These are phyloP conservation scores for Eucalyptus marginata DNA, from an alignment of 345 rosid species.

Conservation along the genomic window DNA sequence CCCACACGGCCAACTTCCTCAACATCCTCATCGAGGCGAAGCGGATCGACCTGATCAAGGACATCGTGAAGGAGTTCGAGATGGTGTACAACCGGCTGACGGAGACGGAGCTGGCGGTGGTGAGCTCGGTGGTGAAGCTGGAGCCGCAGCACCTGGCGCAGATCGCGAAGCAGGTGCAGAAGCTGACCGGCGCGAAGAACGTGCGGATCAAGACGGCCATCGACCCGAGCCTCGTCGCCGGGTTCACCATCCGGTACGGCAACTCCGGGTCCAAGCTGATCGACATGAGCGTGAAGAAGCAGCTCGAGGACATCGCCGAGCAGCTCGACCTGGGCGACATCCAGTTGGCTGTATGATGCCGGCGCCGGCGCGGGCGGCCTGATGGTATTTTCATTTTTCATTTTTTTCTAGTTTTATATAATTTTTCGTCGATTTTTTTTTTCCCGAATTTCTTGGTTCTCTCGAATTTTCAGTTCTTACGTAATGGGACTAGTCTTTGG, in stretches of 20 bases:
- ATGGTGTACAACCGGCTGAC: conserved; percentile 48
- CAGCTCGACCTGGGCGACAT: conserved; percentile 77
- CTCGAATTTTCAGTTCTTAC: not conserved
- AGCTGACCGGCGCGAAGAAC: conserved; percentile 70
- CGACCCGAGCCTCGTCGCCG: conserved; percentile 80
- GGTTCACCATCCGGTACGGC: conserved; percentile 85
- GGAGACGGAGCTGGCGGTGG: conserved; percentile 68
- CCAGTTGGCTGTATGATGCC: conserved; percentile 21
- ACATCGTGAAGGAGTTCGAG: conserved; percentile 74
- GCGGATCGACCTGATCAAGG: conserved; percentile 42
- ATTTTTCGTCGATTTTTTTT: not conserved
- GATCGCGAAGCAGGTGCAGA: conserved; percentile 93
- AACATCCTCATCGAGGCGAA: conserved; percentile 60
- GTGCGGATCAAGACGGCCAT: conserved; percentile 75
- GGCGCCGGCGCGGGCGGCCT: not conserved
- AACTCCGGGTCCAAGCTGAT: conserved; percentile 65
- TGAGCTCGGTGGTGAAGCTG: conserved; percentile 70
- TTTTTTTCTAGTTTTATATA: not conserved
- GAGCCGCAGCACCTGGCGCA: conserved; percentile 75
- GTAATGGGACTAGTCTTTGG: not conserved
- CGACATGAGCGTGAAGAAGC: conserved; percentile 95
- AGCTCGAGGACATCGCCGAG: conserved; percentile 76
- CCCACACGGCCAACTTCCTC: conserved; percentile 52
- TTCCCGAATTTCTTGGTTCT: not conserved
- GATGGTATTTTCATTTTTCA: not conserved